These are phyloP conservation scores for Plectosphaerella plurivora DNA, from an alignment of 2,329 filamentous ascomycete species.

Conservation along the genomic window DNA sequence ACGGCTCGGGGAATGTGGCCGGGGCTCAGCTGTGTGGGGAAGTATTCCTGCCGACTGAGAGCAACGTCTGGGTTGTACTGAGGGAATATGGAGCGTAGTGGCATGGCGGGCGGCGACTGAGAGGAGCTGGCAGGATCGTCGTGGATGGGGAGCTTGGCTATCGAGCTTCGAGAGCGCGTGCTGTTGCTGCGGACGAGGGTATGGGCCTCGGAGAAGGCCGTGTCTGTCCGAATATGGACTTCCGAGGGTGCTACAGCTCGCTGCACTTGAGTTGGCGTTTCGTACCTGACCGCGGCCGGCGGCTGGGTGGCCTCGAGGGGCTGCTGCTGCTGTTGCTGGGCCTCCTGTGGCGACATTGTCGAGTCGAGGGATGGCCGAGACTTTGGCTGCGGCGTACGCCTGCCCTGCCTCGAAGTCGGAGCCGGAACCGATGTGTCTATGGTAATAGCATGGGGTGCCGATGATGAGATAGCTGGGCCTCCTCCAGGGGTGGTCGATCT, in stretches of 20 bases:
- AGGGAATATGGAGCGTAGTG: constrained; percentile 70
- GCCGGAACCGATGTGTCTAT: constrained; percentile 2
- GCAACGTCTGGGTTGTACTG: constrained; percentile 65
- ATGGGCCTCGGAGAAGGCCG: constrained; percentile 45
- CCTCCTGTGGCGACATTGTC: neutral
- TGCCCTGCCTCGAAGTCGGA: constrained; percentile 23
- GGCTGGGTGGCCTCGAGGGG: constrained; percentile 18
- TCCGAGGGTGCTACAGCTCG: constrained; percentile 36
- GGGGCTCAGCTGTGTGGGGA: constrained; percentile 61
- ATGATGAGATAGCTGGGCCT: constrained; percentile 8
- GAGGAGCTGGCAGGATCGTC: constrained; percentile 23
- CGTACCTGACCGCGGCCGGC: constrained; percentile 5
- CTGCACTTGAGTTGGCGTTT: constrained; percentile 19
- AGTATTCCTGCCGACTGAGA: constrained; percentile 66
- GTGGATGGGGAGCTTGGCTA: constrained; percentile 47
- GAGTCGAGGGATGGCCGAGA: constrained; percentile 25
- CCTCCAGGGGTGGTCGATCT: constrained; percentile 30
- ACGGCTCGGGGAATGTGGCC: constrained; percentile 58
- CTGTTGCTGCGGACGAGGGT: constrained; percentile 46
- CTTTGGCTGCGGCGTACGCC: constrained; percentile 26
- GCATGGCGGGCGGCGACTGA: constrained; percentile 22
- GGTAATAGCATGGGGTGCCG: constrained; percentile 19
- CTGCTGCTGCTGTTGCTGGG: constrained; percentile 9
- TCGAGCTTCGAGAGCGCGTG: constrained; percentile 49
- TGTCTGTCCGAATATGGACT: constrained; percentile 41